A percentile compares a stretch with the other conserved stretches of the same genome.
phyloP scores from a whole-genome alignment of 2,329 filamentous ascomycete species.

The Fusarium sp. region DNA sequence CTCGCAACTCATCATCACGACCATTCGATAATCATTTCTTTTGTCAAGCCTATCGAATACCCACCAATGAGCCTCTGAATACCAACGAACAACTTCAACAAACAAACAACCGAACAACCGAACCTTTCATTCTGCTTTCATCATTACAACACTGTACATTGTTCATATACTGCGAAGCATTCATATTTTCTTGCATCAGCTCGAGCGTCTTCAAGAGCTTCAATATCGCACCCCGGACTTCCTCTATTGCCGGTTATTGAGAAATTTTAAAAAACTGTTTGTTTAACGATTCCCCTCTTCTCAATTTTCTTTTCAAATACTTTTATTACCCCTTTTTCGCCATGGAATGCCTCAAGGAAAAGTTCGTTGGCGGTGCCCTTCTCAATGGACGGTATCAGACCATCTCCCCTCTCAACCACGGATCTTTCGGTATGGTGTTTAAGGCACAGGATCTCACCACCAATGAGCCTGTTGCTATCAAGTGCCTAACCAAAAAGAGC shows the following conservation, averaged over 20 bases:
- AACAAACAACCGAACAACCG: conserved; percentile 35
- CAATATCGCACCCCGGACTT: conserved; percentile 17
- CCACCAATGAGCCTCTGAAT: conserved; percentile 58
- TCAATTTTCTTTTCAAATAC: conserved; percentile 30
- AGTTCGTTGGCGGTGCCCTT: conserved; percentile 81
- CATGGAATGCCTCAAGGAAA: conserved; percentile 88
- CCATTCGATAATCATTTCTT: conserved; percentile 52
- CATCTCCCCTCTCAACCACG: conserved; percentile 94
- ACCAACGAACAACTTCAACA: conserved; percentile 47
- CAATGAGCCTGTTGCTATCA: conserved; percentile 88
- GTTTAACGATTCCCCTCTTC: conserved; percentile 47
- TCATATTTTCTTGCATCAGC: conserved; percentile 28
- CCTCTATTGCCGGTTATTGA: conserved; percentile 31
- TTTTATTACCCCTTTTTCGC: conserved; percentile 30
- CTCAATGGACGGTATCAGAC: conserved; percentile 92
- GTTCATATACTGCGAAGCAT: conserved; percentile 40
- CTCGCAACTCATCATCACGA: conserved; percentile 47
- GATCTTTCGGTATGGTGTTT: conserved; percentile 99
- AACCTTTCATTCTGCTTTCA: conserved; percentile 42
- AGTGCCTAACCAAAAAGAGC: conserved; percentile 89
- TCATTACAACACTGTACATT: conserved; percentile 51
- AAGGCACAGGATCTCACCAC: conserved; percentile 84
- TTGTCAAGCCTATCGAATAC: conserved; percentile 51
- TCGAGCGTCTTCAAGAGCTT: conserved; percentile 33
- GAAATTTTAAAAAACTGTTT: conserved; percentile 42